phyloP scores from a whole-genome alignment of 257 asterid genomes.

The Perilla frutescens region DNA sequence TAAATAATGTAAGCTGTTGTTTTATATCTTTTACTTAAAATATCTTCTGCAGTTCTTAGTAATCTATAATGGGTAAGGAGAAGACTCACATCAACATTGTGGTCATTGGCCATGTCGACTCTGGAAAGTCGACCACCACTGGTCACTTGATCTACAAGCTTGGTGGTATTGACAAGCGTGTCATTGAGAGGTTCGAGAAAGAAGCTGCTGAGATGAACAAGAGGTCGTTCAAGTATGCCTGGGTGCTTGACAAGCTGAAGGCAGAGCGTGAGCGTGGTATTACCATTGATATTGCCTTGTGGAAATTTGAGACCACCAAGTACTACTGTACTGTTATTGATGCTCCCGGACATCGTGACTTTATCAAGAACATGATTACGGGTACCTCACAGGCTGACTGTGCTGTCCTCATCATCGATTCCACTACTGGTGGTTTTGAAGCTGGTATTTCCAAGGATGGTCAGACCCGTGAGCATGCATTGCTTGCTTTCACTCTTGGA shows the following conservation, averaged over 20 bases:
- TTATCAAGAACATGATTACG: conserved; percentile 34
- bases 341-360: conserved; percentile 35
- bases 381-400: conserved; percentile 38
- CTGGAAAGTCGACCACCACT: conserved; percentile 50
- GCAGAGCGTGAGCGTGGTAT: conserved; percentile 94
- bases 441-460: conserved; percentile 94
- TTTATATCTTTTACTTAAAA: neutral
- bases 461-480: conserved; percentile 88
- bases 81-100: conserved; percentile 54
- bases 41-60: conserved; percentile 5
- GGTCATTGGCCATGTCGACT: conserved; percentile 54
- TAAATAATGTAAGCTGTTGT: neutral
- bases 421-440: conserved; percentile 91
- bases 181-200: conserved; percentile 82
- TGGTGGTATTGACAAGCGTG: conserved; percentile 89
- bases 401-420: conserved; percentile 80
- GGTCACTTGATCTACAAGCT: conserved; percentile 73
- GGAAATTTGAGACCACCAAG: conserved; percentile 91
- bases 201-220: conserved; percentile 72
- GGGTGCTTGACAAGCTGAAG: conserved; percentile 91
- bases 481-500: conserved; percentile 88
- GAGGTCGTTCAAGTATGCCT: conserved; percentile 67
- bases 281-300: conserved; percentile 81
- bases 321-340: conserved; percentile 86
- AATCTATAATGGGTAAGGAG: conserved; percentile 37